Evolutionary conservation across 176 grass and related monocot species (phyloP).

Genomic region (Bromus sterilis): DNA sequence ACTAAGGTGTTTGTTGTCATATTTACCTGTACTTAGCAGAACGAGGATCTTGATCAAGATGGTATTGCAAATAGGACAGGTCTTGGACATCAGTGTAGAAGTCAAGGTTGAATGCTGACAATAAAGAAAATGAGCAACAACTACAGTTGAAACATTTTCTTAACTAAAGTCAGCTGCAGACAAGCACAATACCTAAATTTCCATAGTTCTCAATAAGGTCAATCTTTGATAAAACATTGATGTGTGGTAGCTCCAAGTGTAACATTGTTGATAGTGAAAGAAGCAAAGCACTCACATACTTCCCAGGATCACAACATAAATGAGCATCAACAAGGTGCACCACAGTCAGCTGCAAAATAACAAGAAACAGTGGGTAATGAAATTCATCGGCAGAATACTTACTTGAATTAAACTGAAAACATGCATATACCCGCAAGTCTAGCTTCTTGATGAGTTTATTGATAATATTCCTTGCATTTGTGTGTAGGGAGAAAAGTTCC

Average conservation of each 20-base stretch:
- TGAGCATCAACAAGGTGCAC: conserved; percentile 87
- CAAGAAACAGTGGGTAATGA: conserved; percentile 2
- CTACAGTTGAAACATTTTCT: neutral
- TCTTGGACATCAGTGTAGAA: conserved; percentile 98
- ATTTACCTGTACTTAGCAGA: conserved; percentile 83
- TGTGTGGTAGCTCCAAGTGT: conserved; percentile 85
- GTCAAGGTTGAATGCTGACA: conserved; percentile 84
- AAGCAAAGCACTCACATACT: conserved; percentile 94
- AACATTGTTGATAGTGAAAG: conserved; percentile 94
- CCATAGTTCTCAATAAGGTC: conserved; percentile 91
- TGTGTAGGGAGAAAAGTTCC: conserved; percentile 97
- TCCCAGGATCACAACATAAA: conserved; percentile 97
- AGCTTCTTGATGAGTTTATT: conserved; percentile 77
- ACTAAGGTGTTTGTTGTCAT: neutral
- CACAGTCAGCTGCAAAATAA: conserved; percentile 58
- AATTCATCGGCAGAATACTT: neutral
- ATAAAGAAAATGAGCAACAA: conserved; percentile 25
- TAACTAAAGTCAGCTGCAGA: conserved; percentile 1
- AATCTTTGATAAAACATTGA: conserved; percentile 97
- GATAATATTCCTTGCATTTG: conserved; percentile 68
- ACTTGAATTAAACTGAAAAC: neutral
- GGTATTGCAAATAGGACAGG: conserved; percentile 70
- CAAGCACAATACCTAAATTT: conserved; percentile 56
- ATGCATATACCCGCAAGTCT: conserved; percentile 59
- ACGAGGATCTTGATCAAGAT: conserved; percentile 93